Conservation (phyloP, 306 rosid genomes). For the Cyclanthera cordifolia region DNA sequence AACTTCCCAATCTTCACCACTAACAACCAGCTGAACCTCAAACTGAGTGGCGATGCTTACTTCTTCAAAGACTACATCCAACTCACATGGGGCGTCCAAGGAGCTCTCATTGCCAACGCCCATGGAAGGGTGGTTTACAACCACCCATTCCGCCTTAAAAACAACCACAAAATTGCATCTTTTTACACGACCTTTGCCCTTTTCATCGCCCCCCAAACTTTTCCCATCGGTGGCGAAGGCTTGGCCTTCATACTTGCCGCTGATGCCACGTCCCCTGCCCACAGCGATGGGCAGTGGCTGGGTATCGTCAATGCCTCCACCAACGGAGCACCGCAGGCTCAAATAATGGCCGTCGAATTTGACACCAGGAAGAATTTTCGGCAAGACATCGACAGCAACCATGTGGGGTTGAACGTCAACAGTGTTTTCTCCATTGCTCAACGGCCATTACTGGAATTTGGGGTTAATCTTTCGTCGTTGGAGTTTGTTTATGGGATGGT, state of each 20-base stretch:
- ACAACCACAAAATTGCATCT: too few species aligned
- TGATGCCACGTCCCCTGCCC: slow-evolving; percentile 1
- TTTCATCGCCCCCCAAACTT: too few species aligned
- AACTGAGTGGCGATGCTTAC: too few species aligned
- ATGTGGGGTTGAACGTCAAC: slow-evolving; percentile 51
- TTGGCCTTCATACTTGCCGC: slow-evolving; percentile 22
- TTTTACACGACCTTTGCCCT: too few species aligned
- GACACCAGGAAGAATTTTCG: slow-evolving; percentile 46
- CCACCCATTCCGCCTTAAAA: too few species aligned
- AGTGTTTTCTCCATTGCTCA: slow-evolving; percentile 32
- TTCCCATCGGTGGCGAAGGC: too few species aligned
- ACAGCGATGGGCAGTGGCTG: slow-evolving; percentile 29
- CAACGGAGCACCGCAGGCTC: slow-evolving; percentile 34
- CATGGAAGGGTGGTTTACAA: too few species aligned
- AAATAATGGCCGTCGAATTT: slow-evolving; percentile 50
- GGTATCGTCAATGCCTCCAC: slow-evolving; percentile 26
- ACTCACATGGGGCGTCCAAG: too few species aligned
- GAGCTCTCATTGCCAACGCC: too few species aligned
- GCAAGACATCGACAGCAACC: slow-evolving; percentile 40
- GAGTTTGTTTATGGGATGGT: neutral
- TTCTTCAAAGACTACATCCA: too few species aligned
- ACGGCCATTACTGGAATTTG: slow-evolving; percentile 17
- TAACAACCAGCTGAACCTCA: too few species aligned
- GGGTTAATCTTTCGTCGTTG: slow-evolving; percentile 19
- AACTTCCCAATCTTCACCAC: too few species aligned